Base-by-base conservation (phyloP, 75 land plant genomes). In the Sequoiadendron giganteum region DNA sequence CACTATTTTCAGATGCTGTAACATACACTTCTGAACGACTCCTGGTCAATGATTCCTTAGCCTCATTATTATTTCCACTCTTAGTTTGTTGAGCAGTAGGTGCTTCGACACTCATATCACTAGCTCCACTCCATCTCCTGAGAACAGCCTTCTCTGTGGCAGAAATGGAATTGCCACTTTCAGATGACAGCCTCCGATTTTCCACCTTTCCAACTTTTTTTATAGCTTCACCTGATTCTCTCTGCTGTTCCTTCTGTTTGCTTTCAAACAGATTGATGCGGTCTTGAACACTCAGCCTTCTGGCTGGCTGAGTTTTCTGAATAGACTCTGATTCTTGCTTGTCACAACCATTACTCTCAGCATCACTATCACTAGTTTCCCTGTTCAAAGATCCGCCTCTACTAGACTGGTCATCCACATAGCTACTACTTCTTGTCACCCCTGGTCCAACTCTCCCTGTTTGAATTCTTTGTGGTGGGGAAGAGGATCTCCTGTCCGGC, bases 111-210 rank as follows among this genome's bases (percentile, higher is more conserved):
- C 94, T 95, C 93, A 93, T 94, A 39, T 94, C 95, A 88, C 95
- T 93, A n/a, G 90, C 93, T 18, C 95, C 94, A 89, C 97, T 97
- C 99, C 99, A 97, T 90, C 99, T 90, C 82, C 94, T 89, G 39
- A 95, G 86, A 19, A 94, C 97, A 32, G 93, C 90, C 88, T 94
- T 95, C 70, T 93, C 97, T 85, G 87, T 86, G 52, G 83, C 68
- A 5, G 79, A 80, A 15, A 30, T n/a, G 5, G 90, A 88, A 25
- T 91, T 90, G 48, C 88, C 91, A 15, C 90, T 90, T 84, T 97
- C 96, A 49, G 94, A 91, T 1, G 95, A 92, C 2, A 88, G 80
- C 85, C 96, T 90, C 25, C 97, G 90, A 15, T 87, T 89, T 86
- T 93, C 98, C 15, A 43, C 89, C 85, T 91, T 93, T 15, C 77